These are phyloP conservation scores for Phytophthora parvispora DNA, from an alignment of 352 stramenopile genomes.

Conservation along the genomic window DNA sequence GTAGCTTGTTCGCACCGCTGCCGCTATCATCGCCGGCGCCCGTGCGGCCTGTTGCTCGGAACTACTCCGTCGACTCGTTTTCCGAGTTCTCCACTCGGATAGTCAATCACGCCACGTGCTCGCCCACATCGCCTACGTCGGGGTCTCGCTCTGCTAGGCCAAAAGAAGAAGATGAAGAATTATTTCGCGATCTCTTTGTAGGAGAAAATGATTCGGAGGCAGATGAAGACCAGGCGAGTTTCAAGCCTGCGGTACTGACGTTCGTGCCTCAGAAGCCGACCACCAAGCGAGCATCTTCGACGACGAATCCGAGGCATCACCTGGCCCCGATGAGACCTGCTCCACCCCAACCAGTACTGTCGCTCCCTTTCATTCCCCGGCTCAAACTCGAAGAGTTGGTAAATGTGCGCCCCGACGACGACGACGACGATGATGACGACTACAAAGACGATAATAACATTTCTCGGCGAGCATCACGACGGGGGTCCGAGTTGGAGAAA, in stretches of 20 bases:
- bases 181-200: constrained; percentile 74
- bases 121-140: constrained; percentile 23
- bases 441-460: constrained; percentile 16
- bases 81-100: constrained; percentile 54
- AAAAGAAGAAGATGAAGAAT: constrained; percentile 67
- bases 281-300: neutral
- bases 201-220: constrained; percentile 35
- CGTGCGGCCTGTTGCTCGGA: neutral
- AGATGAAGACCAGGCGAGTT: neutral
- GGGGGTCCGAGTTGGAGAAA: constrained; percentile 25
- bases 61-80: constrained; percentile 71
- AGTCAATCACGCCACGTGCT: constrained; percentile 36
- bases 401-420: constrained; percentile 33
- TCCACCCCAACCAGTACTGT: constrained; percentile 6
- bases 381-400: constrained; percentile 63
- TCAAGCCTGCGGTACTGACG: neutral
- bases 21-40: constrained; percentile 11
- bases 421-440: constrained; percentile 15
- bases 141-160: constrained; percentile 10
- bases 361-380: constrained; percentile 37
- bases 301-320: constrained; percentile 18
- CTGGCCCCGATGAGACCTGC: constrained; percentile 14
- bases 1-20: constrained; percentile 20
- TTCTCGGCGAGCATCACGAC: constrained; percentile 6
- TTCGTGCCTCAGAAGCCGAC: constrained; percentile 32